Base-by-base conservation (phyloP, 1,284 basidiomycete genomes). In the Fomitiporia mediterranea region DNA sequence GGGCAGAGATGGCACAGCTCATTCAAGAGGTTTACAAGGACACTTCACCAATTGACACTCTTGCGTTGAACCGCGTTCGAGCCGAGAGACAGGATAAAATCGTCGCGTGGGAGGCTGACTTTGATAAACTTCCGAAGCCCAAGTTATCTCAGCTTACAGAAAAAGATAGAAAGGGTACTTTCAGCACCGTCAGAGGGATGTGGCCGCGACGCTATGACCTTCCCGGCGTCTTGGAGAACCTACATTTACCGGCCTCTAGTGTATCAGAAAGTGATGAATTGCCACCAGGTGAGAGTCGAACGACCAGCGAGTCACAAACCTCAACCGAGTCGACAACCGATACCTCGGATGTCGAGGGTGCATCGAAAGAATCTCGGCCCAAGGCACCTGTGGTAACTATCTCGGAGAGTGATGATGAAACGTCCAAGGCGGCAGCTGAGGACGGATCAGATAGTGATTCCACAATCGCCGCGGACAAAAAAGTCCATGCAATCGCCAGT, bases 51-150 rank as follows among this genome's bases (percentile, higher is more conserved):
- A 91, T 84, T 15, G 92, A 97, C 67, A 95, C 94, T 0, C 79
- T 98, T 38, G 89, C 87, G 46, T 78, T 98, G 57, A 98, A 96
- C 63, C 82, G 85, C 57, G 91, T 96, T 5, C 84, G 94, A 47
- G 84, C 91, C 2, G 85, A 86, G 56, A 79, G 95, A 40, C 95
- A 98, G 71, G 93, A 97, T 66, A 91, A 89, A 69, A 94, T 97
- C 51, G 93, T 98, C n/a, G 90, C 90, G 40, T 98, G 95, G 92
- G 94, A 97, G 67, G 80, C 82, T 57, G 89, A 93, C 65, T 92
- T 94, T 66, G 86, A 91, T 64, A 79, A 79, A 53, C 73, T 84
- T 56, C 88, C 86, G 2, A 89, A 85, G 64, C 81, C 82, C 2
- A 79, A 81, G 38, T 55, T 65, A 58, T 74, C 61, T 13, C 75